Evolutionary conservation across 225 moss, liverwort and hornwort species (phyloP).

Genomic region (Physcomitrellopsis africana): DNA sequence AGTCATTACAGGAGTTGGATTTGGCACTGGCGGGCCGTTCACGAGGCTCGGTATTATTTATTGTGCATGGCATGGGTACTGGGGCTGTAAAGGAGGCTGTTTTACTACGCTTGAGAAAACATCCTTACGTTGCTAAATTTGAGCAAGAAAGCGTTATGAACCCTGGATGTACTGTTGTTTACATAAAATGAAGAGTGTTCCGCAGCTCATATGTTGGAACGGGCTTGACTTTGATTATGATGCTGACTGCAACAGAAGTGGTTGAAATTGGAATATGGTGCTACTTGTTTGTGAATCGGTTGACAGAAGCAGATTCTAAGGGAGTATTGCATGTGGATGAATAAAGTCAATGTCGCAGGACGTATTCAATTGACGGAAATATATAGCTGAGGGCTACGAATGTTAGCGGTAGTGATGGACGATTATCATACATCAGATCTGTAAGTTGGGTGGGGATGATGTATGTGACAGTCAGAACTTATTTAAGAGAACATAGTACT

Average conservation of each 20-base stretch:
- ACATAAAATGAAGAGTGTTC: constrained; percentile 51
- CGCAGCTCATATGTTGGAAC: background rate
- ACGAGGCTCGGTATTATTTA: constrained; percentile 74
- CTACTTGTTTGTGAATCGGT: too few species aligned
- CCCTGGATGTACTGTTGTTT: constrained; percentile 91
- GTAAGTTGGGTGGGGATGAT: too few species aligned
- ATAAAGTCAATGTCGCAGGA: too few species aligned
- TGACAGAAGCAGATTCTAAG: too few species aligned
- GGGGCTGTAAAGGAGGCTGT: constrained; percentile 95
- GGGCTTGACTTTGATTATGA: background rate
- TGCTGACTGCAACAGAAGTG: background rate
- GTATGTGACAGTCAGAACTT: too few species aligned
- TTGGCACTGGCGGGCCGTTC: constrained; percentile 67
- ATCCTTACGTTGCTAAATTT: constrained; percentile 83
- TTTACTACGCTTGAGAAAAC: constrained; percentile 71
- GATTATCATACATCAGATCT: too few species aligned
- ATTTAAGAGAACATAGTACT: too few species aligned
- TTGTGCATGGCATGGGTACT: constrained; percentile 94
- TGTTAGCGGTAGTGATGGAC: too few species aligned
- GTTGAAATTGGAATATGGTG: too few species aligned
- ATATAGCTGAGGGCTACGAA: too few species aligned
- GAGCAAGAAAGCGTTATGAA: constrained; percentile 89
- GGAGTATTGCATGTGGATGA: too few species aligned
- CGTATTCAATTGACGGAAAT: too few species aligned
- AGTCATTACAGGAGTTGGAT: constrained; percentile 79